These are phyloP conservation scores for Heritiera fomes DNA, from an alignment of 345 rosid species.

Conservation along the genomic window DNA sequence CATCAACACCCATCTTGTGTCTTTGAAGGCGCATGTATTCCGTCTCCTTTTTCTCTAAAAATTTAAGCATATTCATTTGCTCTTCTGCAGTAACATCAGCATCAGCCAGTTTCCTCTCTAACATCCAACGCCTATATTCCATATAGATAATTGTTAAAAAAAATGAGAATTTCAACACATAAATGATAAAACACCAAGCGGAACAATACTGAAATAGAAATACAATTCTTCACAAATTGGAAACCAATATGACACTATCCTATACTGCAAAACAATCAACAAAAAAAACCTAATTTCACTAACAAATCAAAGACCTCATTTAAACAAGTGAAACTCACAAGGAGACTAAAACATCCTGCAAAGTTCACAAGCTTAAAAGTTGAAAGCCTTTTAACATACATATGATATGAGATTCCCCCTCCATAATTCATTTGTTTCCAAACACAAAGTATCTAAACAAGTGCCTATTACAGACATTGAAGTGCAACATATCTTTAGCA, in stretches of 20 bases:
- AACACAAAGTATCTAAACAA: background rate
- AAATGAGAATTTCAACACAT: background rate
- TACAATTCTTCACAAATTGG: background rate
- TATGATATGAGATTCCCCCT: background rate
- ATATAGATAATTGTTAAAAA: constrained; percentile 17
- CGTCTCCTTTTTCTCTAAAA: constrained; percentile 45
- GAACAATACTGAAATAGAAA: background rate
- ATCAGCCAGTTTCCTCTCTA: constrained; percentile 46
- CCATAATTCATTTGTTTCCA: background rate
- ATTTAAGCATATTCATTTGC: constrained; percentile 38
- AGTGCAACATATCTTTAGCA: constrained; percentile 1
- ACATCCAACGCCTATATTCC: constrained; percentile 39
- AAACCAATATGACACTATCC: background rate
- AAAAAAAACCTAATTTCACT: background rate
- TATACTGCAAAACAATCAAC: background rate
- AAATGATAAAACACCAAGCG: constrained; percentile 2
- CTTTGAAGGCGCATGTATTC: constrained; percentile 52
- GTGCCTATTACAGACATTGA: background rate
- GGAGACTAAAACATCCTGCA: background rate
- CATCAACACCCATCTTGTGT: constrained; percentile 51
- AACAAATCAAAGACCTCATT: background rate
- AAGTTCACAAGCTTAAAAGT: background rate
- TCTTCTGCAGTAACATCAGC: constrained; percentile 52
- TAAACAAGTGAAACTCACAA: constrained; percentile 2
- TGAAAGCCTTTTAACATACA: background rate